Percentiles rank a stretch among this genome's conserved stretches.
These are phyloP conservation scores for Colletotrichum godetiae DNA, from an alignment of 2,329 filamentous ascomycete genomes.

Conservation along the genomic window DNA sequence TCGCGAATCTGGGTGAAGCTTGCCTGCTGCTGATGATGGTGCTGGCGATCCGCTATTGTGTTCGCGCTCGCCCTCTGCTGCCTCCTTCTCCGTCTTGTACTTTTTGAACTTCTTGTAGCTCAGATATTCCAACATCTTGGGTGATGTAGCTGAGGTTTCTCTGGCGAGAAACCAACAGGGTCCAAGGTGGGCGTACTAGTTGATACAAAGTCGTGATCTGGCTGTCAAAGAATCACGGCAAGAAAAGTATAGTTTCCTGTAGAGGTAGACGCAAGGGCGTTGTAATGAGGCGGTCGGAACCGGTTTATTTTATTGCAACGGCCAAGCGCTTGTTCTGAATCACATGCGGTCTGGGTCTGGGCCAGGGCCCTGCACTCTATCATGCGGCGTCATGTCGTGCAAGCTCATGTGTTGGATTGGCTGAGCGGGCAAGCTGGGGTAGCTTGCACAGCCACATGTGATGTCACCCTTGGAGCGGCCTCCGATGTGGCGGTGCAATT, in stretches of 20 bases:
- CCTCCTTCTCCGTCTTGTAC: slow-evolving; percentile 62
- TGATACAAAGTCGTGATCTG: slow-evolving; percentile 34
- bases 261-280: neutral
- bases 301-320: slow-evolving; percentile 25
- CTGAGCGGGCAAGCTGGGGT: slow-evolving; percentile 18
- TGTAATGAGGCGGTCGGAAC: slow-evolving; percentile 6
- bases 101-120: slow-evolving; percentile 73
- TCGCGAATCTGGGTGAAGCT: slow-evolving; percentile 13
- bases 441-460: slow-evolving; percentile 37
- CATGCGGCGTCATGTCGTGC: slow-evolving; percentile 10
- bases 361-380: slow-evolving; percentile 2
- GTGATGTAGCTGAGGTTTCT: neutral
- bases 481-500: slow-evolving; percentile 28
- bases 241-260: neutral
- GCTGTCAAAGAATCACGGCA: slow-evolving; percentile 2
- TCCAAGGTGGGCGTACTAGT: neutral
- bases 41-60: slow-evolving; percentile 28
- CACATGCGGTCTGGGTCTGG: slow-evolving; percentile 29
- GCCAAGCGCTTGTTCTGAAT: slow-evolving; percentile 29
- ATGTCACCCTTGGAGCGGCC: slow-evolving; percentile 35
- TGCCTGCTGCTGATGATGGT: neutral
- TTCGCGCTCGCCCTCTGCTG: slow-evolving; percentile 37
- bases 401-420: slow-evolving; percentile 23
- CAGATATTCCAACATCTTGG: slow-evolving; percentile 71
- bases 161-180: neutral